These are phyloP conservation scores for Arthrocladium fulminans DNA, from an alignment of 2,329 filamentous ascomycete genomes.

Conservation along the genomic window DNA sequence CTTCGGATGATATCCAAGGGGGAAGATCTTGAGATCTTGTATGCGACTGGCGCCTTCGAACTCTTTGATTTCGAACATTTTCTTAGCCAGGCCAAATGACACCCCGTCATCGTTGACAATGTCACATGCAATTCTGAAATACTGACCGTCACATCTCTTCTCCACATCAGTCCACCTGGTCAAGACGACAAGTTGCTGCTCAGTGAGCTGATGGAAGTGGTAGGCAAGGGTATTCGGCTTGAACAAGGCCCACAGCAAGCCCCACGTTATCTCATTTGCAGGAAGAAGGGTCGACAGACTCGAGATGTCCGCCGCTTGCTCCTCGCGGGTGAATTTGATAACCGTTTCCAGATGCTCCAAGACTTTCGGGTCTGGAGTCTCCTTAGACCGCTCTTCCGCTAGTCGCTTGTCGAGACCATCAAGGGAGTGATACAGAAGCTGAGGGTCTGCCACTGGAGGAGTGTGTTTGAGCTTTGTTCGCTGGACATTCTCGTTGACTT, in stretches of 20 bases:
- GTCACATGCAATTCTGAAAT: slow-evolving; percentile 7
- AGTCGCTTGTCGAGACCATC: not conserved
- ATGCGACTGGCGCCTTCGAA: slow-evolving; percentile 5
- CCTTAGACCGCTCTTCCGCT: not conserved
- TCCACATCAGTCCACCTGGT: slow-evolving; percentile 3
- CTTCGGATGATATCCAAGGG: slow-evolving; percentile 1
- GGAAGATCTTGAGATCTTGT: slow-evolving; percentile 6
- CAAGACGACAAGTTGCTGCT: not conserved
- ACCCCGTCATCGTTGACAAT: slow-evolving; percentile 5
- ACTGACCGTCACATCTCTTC: slow-evolving; percentile 3
- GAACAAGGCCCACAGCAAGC: slow-evolving; percentile 79
- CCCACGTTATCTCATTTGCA: slow-evolving; percentile 51
- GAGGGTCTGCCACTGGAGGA: slow-evolving; percentile 1
- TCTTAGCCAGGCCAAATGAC: slow-evolving; percentile 7
- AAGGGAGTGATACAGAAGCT: slow-evolving; percentile 2
- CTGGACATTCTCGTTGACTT: not conserved
- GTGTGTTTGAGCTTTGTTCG: not conserved
- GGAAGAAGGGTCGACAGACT: not conserved
- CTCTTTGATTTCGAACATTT: slow-evolving; percentile 4
- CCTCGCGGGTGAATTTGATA: not conserved
- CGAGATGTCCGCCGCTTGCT: not conserved
- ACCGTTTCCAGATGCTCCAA: not conserved
- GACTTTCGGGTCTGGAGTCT: not conserved
- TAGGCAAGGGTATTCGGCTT: slow-evolving; percentile 77
- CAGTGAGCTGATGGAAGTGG: slow-evolving; percentile 10